Conservation (phyloP, 148 eudicot genomes). For the Chenopodium quinoa region DNA sequence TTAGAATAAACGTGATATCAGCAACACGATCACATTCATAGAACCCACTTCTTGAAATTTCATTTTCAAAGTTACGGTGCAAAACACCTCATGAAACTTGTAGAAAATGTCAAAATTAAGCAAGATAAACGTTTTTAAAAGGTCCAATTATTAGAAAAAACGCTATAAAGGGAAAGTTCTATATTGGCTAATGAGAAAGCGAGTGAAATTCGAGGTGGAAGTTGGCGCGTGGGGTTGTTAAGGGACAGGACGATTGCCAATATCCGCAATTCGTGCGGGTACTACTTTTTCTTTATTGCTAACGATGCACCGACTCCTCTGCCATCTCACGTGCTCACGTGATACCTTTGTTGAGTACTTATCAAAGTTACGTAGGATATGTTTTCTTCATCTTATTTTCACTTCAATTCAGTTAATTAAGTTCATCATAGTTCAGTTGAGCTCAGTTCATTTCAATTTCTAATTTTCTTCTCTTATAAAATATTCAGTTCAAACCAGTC, state of each 20-base stretch:
- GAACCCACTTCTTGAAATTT: not conserved
- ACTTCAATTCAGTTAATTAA: too few relatives aligned
- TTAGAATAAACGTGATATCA: not conserved
- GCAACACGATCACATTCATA: not conserved
- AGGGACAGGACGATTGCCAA: not conserved
- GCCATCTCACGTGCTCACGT: conserved; percentile 15
- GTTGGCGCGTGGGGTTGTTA: not conserved
- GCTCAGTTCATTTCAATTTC: too few relatives aligned
- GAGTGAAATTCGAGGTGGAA: not conserved
- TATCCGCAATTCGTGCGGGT: conserved; percentile 18
- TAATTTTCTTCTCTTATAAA: too few relatives aligned
- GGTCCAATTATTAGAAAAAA: not conserved
- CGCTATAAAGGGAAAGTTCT: not conserved
- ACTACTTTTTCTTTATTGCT: not conserved
- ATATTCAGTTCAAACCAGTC: too few relatives aligned
- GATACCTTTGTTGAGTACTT: not conserved
- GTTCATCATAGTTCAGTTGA: too few relatives aligned
- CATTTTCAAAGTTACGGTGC: not conserved
- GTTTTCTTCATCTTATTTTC: too few relatives aligned
- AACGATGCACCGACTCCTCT: conserved; percentile 11
- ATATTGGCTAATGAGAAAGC: not conserved
- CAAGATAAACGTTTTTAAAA: not conserved
- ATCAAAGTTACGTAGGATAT: too few relatives aligned
- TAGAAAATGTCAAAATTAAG: not conserved
- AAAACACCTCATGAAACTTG: not conserved